Evolutionary conservation across 2,329 filamentous ascomycete genomes (phyloP), one percentile per base, ranked within the genome.

Genomic region (Microsporum ferrugineum): DNA sequence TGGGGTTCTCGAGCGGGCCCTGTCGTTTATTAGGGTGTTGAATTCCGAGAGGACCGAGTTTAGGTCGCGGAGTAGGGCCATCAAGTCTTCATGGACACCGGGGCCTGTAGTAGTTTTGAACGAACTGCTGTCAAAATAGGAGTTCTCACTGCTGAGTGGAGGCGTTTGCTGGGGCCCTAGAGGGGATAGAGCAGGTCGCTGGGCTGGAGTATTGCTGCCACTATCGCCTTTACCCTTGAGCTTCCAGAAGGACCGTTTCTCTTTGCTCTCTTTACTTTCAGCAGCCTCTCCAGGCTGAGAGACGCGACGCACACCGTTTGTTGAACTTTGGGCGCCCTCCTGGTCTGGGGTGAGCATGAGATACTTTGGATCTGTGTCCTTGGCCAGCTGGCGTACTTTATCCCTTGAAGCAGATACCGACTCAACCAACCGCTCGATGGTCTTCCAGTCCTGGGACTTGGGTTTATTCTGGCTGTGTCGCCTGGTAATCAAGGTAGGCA

Each of bases 161-260:
- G 80, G 77, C 2, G 76, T 75, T 23, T 82, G 71, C 67, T 84
- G 82, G 10, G 79, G 12, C 29, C 47, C 47, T 27, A 53, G 8
- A 10, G 47, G 76, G 33, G 81, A 80, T 75, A 60, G 73, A 38
- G 53, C 33, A 2, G 53, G 53, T 76, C 66, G 78, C 77, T 45
- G 76, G 66, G 60, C 69, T 77, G 64, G 75, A 71, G 23, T 62
- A 39, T 3, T 36, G 56, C 10, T 51, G 4, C 58, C 31, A 68
- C 68, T 68, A 27, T 75, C 76, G 47, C 72, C 76, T 67, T 85
- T 91, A 0, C 86, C 79, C 74, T 95, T 96, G 56, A 92, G 85
- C 73, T 91, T 95, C 94, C 94, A 99, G 70, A 99, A 97, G 0
- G 89, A 80, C 62, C 84, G 82, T 71, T 80, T 89, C 60, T 90